Evolutionary conservation across 139 green algal species (phyloP).

Genomic region (Chlamydomonas incerta): DNA sequence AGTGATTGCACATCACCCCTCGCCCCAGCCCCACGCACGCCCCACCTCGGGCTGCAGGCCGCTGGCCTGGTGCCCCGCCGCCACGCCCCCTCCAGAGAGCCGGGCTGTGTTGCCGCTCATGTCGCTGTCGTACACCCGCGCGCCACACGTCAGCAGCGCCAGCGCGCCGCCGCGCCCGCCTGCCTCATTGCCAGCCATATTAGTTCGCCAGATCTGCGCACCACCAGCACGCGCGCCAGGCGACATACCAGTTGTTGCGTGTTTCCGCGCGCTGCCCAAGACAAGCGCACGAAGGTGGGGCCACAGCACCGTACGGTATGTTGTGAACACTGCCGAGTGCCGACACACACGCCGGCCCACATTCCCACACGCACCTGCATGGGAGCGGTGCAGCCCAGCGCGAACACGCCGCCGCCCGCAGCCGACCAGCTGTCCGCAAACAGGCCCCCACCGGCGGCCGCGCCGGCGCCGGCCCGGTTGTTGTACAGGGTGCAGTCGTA

Average conservation of each 20-base stretch:
- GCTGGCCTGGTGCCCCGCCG: not conserved
- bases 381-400: not conserved
- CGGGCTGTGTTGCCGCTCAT: not conserved
- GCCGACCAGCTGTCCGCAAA: constrained; percentile 4
- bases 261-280: too few relatives aligned
- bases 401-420: not conserved
- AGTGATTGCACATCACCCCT: too few relatives aligned
- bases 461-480: not conserved
- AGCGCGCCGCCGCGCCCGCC: not conserved
- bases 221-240: too few relatives aligned
- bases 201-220: not conserved
- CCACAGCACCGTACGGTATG: too few relatives aligned
- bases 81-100: not conserved
- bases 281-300: too few relatives aligned
- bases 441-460: not conserved
- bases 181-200: not conserved
- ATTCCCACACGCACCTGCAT: too few relatives aligned
- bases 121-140: not conserved
- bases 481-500: not conserved
- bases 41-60: not conserved
- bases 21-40: not conserved
- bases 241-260: too few relatives aligned
- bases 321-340: too few relatives aligned
- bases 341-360: too few relatives aligned
- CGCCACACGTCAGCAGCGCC: constrained; percentile 2